phyloP scores from a whole-genome alignment of 441 rosid genomes.

The Populus trichocarpa region DNA sequence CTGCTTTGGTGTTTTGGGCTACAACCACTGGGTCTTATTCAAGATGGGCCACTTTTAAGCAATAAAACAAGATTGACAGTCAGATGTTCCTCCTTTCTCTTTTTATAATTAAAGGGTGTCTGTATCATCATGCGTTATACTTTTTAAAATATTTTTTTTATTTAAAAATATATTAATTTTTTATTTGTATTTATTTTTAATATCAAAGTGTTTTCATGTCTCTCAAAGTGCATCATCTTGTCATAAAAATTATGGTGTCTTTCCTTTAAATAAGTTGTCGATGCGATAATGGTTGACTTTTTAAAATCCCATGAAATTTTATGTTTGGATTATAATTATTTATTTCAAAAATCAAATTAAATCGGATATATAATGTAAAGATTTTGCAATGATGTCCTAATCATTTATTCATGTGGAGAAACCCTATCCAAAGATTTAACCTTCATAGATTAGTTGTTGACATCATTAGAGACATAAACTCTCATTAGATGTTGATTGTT shows the following conservation, averaged over 20 bases:
- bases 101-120: background rate
- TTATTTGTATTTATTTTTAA: too few relatives aligned
- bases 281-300: accelerated
- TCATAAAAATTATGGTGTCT: too few relatives aligned
- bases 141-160: too few relatives aligned
- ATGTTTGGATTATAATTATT: background rate
- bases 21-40: slow-evolving; percentile 8
- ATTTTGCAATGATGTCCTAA: background rate
- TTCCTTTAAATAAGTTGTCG: too few relatives aligned
- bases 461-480: background rate
- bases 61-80: slow-evolving; percentile 6
- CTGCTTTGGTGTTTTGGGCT: background rate
- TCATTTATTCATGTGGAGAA: background rate
- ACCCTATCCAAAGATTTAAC: slow-evolving; percentile 9
- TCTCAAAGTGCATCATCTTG: background rate
- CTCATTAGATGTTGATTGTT: background rate
- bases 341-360: too few relatives aligned
- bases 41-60: background rate
- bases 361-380: background rate
- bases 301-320: too few relatives aligned
- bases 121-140: too few relatives aligned
- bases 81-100: background rate
- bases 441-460: background rate
- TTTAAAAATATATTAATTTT: too few relatives aligned
- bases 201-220: background rate